phyloP scores from a whole-genome alignment of 2,329 filamentous ascomycete genomes.

The Sporothrix globosa region DNA sequence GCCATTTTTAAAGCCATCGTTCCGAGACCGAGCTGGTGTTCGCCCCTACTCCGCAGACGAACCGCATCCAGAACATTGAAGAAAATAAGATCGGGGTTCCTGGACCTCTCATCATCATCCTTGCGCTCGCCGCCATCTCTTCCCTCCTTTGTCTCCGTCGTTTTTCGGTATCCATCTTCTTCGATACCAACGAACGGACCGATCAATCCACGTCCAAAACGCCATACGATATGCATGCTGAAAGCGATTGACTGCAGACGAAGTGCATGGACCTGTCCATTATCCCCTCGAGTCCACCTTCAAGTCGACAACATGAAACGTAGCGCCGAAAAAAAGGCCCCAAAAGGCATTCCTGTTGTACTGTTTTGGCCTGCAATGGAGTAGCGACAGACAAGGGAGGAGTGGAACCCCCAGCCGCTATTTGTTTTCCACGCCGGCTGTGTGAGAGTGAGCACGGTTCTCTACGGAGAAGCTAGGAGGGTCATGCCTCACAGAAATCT shows the following conservation, averaged over 20 bases:
- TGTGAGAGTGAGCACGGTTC: slow-evolving; percentile 27
- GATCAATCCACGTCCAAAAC: background rate
- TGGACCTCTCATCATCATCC: background rate
- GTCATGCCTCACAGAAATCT: background rate
- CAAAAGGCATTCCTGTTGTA: background rate
- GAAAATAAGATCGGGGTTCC: background rate
- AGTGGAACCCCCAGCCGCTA: slow-evolving; percentile 8
- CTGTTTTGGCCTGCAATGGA: background rate
- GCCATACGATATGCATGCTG: background rate
- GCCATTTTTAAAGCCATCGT: background rate
- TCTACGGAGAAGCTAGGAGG: background rate
- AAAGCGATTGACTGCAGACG: no score
- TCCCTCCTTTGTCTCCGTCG: slow-evolving; percentile 10
- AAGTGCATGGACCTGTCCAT: background rate
- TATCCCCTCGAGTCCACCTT: background rate
- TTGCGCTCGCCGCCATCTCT: slow-evolving; percentile 5
- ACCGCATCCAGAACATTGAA: slow-evolving; percentile 2
- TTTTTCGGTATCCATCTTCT: background rate
- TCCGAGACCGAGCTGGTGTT: slow-evolving; percentile 12
- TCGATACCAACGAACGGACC: slow-evolving; percentile 5
- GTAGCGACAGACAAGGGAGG: slow-evolving; percentile 21
- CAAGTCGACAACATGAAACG: slow-evolving; percentile 28
- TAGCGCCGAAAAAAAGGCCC: slow-evolving; percentile 18
- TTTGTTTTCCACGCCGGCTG: slow-evolving; percentile 19
- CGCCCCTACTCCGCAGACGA: slow-evolving; percentile 13